Conservation (phyloP, 164 flowering plant species). For the Paratinospora sagittata region DNA sequence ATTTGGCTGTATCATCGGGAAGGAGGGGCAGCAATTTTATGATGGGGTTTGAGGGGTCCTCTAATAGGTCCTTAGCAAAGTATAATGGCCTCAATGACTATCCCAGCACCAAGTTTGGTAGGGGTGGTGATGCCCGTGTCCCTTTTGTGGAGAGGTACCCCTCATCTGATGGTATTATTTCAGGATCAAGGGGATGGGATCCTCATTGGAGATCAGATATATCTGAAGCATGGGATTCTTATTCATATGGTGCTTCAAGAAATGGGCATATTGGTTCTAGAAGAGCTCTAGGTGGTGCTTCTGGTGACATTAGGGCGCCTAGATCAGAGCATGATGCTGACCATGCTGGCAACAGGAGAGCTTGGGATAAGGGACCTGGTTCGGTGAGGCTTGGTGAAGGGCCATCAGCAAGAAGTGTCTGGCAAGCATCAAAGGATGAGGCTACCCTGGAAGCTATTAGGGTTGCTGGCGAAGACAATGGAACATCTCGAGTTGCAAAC, state of each 20-base stretch:
- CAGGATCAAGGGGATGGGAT: slow-evolving; percentile 54
- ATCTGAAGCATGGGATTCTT: slow-evolving; percentile 65
- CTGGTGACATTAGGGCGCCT: slow-evolving; percentile 48
- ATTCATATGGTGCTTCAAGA: no score
- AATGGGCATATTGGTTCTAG: slow-evolving; percentile 55
- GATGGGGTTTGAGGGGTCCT: slow-evolving; percentile 60
- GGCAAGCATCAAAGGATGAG: no score
- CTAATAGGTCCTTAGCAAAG: slow-evolving; percentile 52
- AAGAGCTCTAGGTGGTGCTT: slow-evolving; percentile 41
- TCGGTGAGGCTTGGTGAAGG: no score
- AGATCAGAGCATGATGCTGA: slow-evolving; percentile 62
- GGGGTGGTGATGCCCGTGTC: slow-evolving; percentile 50
- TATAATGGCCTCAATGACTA: slow-evolving; percentile 66
- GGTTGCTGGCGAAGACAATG: slow-evolving; percentile 84
- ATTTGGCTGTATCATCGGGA: slow-evolving; percentile 66
- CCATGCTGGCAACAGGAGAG: slow-evolving; percentile 58
- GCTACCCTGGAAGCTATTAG: slow-evolving; percentile 93
- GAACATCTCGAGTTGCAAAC: slow-evolving; percentile 42
- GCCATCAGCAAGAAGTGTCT: no score
- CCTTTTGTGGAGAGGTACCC: slow-evolving; percentile 63
- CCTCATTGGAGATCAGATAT: slow-evolving; percentile 60
- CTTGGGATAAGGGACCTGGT: slow-evolving; percentile 72
- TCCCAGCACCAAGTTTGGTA: slow-evolving; percentile 44
- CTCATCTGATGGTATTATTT: slow-evolving; percentile 47
- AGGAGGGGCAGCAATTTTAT: slow-evolving; percentile 53